Evolutionary conservation across 495 filamentous ascomycete species (phyloP).

Genomic region (Massariosphaeria phaeospora): DNA sequence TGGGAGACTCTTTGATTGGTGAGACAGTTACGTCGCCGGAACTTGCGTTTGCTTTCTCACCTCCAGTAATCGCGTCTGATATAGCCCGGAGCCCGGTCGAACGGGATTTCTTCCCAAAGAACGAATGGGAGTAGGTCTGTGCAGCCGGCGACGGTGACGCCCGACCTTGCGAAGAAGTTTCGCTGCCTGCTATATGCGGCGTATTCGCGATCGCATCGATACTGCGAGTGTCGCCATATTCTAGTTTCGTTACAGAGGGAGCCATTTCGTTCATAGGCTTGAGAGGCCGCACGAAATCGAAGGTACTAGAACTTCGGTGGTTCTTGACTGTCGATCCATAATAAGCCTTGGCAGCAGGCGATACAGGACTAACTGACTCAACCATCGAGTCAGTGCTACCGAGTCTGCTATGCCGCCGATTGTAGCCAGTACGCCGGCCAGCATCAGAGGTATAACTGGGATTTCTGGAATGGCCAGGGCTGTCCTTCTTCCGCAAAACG

Average conservation of each 20-base stretch:
- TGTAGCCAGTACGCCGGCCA: constrained; percentile 21
- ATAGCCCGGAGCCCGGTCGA: constrained; percentile 68
- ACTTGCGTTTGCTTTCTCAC: constrained; percentile 52
- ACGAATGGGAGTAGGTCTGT: constrained; percentile 18
- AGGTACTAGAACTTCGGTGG: constrained; percentile 26
- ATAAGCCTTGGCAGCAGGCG: constrained; percentile 43
- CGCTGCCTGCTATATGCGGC: constrained; percentile 49
- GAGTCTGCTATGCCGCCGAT: constrained; percentile 30
- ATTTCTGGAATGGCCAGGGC: constrained; percentile 33
- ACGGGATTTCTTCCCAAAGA: constrained; percentile 34
- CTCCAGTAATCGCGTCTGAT: constrained; percentile 70
- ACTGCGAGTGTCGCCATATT: constrained; percentile 46
- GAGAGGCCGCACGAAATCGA: constrained; percentile 39
- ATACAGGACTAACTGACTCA: constrained; percentile 40
- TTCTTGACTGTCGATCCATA: constrained; percentile 47
- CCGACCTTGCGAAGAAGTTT: constrained; percentile 48
- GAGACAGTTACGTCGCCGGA: constrained; percentile 48
- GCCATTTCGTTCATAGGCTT: constrained; percentile 49
- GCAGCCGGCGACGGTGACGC: constrained; percentile 43
- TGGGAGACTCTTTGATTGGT: constrained; percentile 58
- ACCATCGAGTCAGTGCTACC: constrained; percentile 40
- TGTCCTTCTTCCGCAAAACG: constrained; percentile 72
- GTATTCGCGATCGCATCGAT: constrained; percentile 46
- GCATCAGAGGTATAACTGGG: constrained; percentile 33
- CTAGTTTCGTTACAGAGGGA: constrained; percentile 64